Conservation (phyloP, 805 yeast species). For the Lachancea sp. region DNA sequence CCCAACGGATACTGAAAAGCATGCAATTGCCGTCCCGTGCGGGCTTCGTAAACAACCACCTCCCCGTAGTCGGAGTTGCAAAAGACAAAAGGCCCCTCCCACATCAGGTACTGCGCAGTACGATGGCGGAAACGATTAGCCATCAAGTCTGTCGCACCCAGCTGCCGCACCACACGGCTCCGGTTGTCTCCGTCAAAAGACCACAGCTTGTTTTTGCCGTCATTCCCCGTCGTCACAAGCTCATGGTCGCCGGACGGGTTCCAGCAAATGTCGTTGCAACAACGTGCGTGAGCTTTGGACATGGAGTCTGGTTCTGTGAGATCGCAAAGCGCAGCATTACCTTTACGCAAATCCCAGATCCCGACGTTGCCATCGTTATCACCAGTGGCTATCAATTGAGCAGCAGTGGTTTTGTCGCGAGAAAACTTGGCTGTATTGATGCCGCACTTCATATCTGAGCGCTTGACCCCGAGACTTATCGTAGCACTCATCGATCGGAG, state of each 20-base stretch:
- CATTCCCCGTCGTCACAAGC: conserved; percentile 65
- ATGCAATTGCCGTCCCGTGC: conserved; percentile 19
- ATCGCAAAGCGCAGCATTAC: conserved; percentile 22
- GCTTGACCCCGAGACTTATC: conserved; percentile 62
- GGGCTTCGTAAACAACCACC: conserved; percentile 19
- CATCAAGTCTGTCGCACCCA: conserved; percentile 22
- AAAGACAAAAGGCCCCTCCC: conserved; percentile 17
- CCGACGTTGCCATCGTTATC: conserved; percentile 75
- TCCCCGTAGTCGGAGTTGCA: conserved; percentile 27
- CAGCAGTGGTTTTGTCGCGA: conserved; percentile 40
- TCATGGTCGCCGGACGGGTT: conserved; percentile 50
- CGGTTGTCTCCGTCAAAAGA: conserved; percentile 11
- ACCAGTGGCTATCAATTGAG: conserved; percentile 65
- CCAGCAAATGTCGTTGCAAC: conserved; percentile 79
- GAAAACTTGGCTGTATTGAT: conserved; percentile 59
- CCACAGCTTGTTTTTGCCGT: conserved; percentile 80
- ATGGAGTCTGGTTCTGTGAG: conserved; percentile 15
- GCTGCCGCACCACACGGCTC: conserved; percentile 8
- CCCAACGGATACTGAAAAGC: conserved; percentile 19
- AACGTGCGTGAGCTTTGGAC: conserved; percentile 63
- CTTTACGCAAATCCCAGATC: conserved; percentile 73
- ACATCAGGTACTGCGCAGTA: conserved; percentile 21
- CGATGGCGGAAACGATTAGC: conserved; percentile 22
- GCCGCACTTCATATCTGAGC: conserved; percentile 37
- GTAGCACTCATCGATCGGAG: conserved; percentile 66